Evolutionary conservation across 2,329 filamentous ascomycete species (phyloP), one percentile per base, ranked within the genome.

Genomic region (Diaporthe citri): DNA sequence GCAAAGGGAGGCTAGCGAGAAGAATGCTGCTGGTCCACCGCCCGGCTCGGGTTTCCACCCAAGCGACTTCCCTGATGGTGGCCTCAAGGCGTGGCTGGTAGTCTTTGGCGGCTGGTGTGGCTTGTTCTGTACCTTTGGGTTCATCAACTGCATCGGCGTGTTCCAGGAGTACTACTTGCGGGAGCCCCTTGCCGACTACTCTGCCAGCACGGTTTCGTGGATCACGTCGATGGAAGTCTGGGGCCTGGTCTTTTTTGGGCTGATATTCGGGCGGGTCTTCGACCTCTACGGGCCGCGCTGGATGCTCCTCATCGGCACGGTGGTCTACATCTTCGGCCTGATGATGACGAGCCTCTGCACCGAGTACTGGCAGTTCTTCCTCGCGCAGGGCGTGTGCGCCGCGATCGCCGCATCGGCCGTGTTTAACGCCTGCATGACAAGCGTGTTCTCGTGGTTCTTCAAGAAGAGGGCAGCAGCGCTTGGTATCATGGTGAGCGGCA

Each of bases 221-320:
- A 91, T 92, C 78, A 85, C 88, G 8, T 88, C 88, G 8, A 79
- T 90, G 64, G 86, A 91, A 80, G 80, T 85, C 7, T 90, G 83
- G 74, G 77, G 81, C 72, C 80, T 85, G 80, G 80, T 86, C 66
- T 85, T 88, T 75, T 84, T 91, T 84, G 89, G 88, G 56, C 78
- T 76, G 17, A 34, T 75, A 0, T 80, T 91, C 41, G 87, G 80
- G 6, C 78, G 78, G 13, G 22, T 80, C 2, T 92, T 88, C 78
- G 92, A 93, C 79, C 87, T 85, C 76, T 89, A 90, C 78, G 92
- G 92, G 0, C 89, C 91, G 1, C 86, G 87, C 57, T 88, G 84
- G 75, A 83, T 93, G 4, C 81, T 92, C 2, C 59, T 89, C 13
- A 76, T 83, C 55, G 90, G 90, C 64, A 87, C 87, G 2, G 79